Percentiles rank a stretch among this genome's conserved stretches.
Evolutionary conservation across 352 stramenopile species (phyloP).

Genomic region (Globisporangium rhizosaccharum): DNA sequence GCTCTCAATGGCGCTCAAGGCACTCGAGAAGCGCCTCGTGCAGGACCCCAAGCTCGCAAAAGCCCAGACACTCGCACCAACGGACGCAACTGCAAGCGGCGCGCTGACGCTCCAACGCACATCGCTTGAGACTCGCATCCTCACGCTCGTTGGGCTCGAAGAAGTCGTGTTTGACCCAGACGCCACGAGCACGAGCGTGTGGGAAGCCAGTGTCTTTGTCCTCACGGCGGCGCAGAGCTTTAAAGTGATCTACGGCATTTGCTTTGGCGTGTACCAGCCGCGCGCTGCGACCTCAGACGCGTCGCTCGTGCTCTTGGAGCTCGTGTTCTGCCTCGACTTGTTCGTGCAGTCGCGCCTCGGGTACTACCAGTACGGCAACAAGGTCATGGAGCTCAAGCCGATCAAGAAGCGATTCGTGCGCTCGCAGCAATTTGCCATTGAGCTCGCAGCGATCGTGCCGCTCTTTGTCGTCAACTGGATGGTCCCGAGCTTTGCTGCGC

Average conservation of each 20-base stretch:
- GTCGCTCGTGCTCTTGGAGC: constrained; percentile 25
- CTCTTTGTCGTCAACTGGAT: constrained; percentile 37
- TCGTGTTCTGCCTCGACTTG: constrained; percentile 34
- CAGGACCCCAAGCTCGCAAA: constrained; percentile 21
- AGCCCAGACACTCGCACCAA: no score
- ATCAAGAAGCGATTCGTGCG: constrained; percentile 30
- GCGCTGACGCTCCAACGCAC: neutral
- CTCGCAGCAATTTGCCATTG: constrained; percentile 26
- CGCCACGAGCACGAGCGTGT: constrained; percentile 20
- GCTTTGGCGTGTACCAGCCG: constrained; percentile 24
- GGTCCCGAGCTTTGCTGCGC: constrained; percentile 5
- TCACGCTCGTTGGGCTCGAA: neutral
- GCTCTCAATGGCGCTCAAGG: constrained; percentile 12
- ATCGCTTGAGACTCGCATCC: neutral
- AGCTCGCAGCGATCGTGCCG: constrained; percentile 29
- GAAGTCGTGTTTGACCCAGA: constrained; percentile 23
- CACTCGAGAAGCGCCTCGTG: constrained; percentile 20
- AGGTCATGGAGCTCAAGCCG: constrained; percentile 27
- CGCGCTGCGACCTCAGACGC: constrained; percentile 19
- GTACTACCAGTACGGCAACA: constrained; percentile 47
- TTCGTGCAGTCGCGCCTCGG: constrained; percentile 30
- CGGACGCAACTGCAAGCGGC: no score
- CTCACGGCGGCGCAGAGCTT: constrained; percentile 37
- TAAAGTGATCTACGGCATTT: constrained; percentile 27
- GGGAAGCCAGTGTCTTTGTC: constrained; percentile 33